These are phyloP conservation scores for Marchantia paleacea DNA, from an alignment of 225 moss, liverwort and hornwort species.

Conservation along the genomic window DNA sequence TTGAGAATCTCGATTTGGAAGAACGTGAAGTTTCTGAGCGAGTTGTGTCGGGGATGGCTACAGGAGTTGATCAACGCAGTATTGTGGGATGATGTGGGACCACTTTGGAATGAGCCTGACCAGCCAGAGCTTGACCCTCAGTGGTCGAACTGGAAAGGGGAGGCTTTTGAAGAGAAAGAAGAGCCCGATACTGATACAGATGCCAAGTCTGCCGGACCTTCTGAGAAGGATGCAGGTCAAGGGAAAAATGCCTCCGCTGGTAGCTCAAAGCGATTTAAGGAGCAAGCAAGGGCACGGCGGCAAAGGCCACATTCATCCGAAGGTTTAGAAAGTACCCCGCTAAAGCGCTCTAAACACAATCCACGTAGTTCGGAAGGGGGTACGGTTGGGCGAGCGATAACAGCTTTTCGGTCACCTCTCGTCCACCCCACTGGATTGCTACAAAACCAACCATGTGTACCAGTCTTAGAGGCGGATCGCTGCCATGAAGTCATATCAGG, in stretches of 20 bases:
- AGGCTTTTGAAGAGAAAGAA: slow-evolving; percentile 68
- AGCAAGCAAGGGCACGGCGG: slow-evolving; percentile 46
- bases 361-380: slow-evolving; percentile 12
- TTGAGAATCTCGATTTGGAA: too few relatives aligned
- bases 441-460: slow-evolving; percentile 18
- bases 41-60: background rate
- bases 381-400: slow-evolving; percentile 27
- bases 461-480: slow-evolving; percentile 4
- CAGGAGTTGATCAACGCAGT: slow-evolving; percentile 92
- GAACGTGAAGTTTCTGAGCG: too few relatives aligned
- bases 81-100: slow-evolving; percentile 77
- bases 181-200: slow-evolving; percentile 7
- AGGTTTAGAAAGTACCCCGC: slow-evolving; percentile 23
- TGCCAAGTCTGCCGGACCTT: background rate
- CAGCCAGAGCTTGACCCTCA: slow-evolving; percentile 90
- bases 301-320: slow-evolving; percentile 21
- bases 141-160: slow-evolving; percentile 91
- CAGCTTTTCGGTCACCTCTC: slow-evolving; percentile 43
- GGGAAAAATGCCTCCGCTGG: slow-evolving; percentile 10
- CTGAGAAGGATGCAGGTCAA: slow-evolving; percentile 6
- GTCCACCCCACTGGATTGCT: slow-evolving; percentile 18
- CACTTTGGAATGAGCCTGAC: slow-evolving; percentile 82
- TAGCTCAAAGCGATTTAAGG: slow-evolving; percentile 44
- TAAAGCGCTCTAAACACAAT: slow-evolving; percentile 25
- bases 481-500: slow-evolving; percentile 19